Evolutionary conservation across 768 basidiomycete species (phyloP), one percentile per base, ranked within the genome.

Genomic region (Agaricus subrufescens): DNA sequence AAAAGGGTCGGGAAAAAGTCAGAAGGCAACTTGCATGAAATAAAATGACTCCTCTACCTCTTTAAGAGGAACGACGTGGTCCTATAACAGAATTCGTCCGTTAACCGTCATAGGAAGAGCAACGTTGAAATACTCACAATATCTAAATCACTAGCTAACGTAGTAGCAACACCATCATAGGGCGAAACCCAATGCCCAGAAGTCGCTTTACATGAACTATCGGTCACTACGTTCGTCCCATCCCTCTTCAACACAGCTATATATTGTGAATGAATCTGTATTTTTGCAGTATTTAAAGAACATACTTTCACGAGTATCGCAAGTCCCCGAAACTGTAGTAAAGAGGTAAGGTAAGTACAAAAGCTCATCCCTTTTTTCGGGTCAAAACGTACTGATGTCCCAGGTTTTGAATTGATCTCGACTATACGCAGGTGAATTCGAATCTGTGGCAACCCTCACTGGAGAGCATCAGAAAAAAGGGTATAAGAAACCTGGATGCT

Each of bases 61-160:
- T 60, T 81, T 82, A 50, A 82, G 66, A 5, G 81, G 79, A 1
- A 82, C 75, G n/a, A 82, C 40, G 55, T 82, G 80, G 58, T 82
- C 80, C 79, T 80, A 45, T 30, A 50, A 31, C 10, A 25, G 11
- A 34, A 8, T 8, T 34, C 34, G 23, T 49, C 50, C 34, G 27
- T 15, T 40, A n/a, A 10, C 23, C 10, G 4, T 23, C 9, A 11
- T 9, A 3, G 15, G 27, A 7, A 7, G 9, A 25, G 2, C 45
- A 40, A 40, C 48, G 3, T 34, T 11, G 4, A 43, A 10, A 30
- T 61, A 69, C 75, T 56, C 51, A 80, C 79, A 57, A 82, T 83
- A 61, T 82, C 79, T 43, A 82, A 69, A 52, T 75, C 72, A 54
- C 77, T 81, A 3, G 76, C 72, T 15, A 73, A 56, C 7, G 64